Percentiles rank a stretch among this genome's conserved stretches.
These are phyloP conservation scores for Nicotiana undulata DNA, from an alignment of 257 asterid genomes.

Conservation along the genomic window DNA sequence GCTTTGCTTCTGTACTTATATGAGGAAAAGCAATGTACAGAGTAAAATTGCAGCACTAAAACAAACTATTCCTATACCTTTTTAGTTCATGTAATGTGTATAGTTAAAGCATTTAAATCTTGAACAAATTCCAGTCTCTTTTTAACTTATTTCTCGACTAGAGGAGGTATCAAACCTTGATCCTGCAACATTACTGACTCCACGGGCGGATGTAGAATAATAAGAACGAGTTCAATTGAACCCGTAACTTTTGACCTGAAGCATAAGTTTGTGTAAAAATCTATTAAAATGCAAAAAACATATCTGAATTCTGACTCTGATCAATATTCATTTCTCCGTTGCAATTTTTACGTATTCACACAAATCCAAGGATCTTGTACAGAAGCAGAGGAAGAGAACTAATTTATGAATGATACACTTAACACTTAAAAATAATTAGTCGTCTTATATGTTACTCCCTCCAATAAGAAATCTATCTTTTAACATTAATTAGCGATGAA, in stretches of 20 bases:
- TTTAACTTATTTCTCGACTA: background rate
- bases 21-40: background rate
- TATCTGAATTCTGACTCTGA: too few species aligned
- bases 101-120: background rate
- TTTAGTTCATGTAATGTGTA: background rate
- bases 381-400: background rate
- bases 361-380: too few species aligned
- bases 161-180: background rate
- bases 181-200: background rate
- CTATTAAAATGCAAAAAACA: too few species aligned
- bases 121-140: background rate
- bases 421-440: background rate
- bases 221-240: too few species aligned
- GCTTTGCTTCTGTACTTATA: background rate
- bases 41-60: background rate
- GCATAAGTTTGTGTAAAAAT: too few species aligned
- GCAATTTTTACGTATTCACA: background rate
- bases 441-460: background rate
- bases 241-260: too few species aligned
- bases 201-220: too few species aligned
- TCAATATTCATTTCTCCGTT: background rate
- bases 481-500: too few species aligned
- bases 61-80: background rate
- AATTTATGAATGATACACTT: background rate
- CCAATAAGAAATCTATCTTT: too few species aligned